Base-by-base conservation (phyloP, 257 asterid species). In the Ehretia macrophylla region DNA sequence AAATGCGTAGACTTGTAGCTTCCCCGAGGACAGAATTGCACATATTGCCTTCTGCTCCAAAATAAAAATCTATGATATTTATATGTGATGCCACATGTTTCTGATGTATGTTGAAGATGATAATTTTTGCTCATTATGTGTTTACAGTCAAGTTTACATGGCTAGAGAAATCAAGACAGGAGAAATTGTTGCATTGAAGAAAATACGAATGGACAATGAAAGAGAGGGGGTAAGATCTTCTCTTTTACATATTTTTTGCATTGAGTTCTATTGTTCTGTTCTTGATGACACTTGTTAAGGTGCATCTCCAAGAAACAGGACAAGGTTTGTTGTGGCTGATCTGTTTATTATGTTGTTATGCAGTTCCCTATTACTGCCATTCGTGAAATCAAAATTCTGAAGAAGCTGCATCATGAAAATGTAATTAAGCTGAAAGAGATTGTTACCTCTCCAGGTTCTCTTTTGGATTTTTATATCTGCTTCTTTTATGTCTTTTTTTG, bases 341-440 rank as follows among this genome's bases (percentile, higher is more conserved):
- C 18, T 0, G 21, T 52, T 9, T 27, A 49, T 16, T 56, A 23
- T 48, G 10, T 54, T 27, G 67, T 55, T 17, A 38, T 79, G 75
- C 86, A 88, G 96, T 88, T 88, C 56, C 96, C 96, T 6, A 88
- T 88, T 21, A 88, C 96, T 10, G 96, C 96, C 51, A 88, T 88
- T 51, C 88, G 96, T 5, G 96, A 88, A 72, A 88, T 88, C 49
- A 88, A 88, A 67, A 88, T 88, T 65, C 71, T 88, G 44, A 88
- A 88, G 90, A 88, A 88, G 86, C 85, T 88, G 75, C 96, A 81
- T 69, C 96, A 88, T 55, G 95, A 81, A 58, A 88, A 88, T 72
- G 90, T 88, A 37, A 83, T 88, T 65, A 74, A 88, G 82, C 72
- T 88, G 67, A 88, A 88, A 71, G 96, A 88, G 81, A 88, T 88